Evolutionary conservation across 169 alveolate species (phyloP).

Genomic region (Cryptosporidium bovis): DNA sequence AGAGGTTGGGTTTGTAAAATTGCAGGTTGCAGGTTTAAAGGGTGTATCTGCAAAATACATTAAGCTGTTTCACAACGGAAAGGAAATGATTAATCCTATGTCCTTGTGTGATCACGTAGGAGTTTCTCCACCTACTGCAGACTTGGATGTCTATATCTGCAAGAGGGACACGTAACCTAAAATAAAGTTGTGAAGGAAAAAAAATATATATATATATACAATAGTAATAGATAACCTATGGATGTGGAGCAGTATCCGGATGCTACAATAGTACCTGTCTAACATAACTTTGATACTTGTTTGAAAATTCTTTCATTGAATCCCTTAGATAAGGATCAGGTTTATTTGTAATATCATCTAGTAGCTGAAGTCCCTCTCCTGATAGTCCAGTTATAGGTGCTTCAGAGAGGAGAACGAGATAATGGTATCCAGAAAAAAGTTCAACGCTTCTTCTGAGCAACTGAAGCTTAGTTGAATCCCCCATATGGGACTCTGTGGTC

Average conservation of each 20-base stretch:
- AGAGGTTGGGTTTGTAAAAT: slow-evolving; percentile 80
- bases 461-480: neutral
- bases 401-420: slow-evolving; percentile 7
- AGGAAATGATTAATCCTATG: slow-evolving; percentile 78
- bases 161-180: neutral
- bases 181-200: neutral
- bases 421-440: slow-evolving; percentile 62
- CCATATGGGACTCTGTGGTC: neutral
- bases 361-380: slow-evolving; percentile 27
- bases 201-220: neutral
- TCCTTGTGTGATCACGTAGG: slow-evolving; percentile 79
- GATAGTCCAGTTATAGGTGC: slow-evolving; percentile 43
- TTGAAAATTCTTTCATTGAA: slow-evolving; percentile 34
- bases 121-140: slow-evolving; percentile 76
- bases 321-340: slow-evolving; percentile 17
- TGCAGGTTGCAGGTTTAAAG: slow-evolving; percentile 74
- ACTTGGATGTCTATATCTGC: slow-evolving; percentile 68
- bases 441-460: slow-evolving; percentile 26
- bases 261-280: slow-evolving; percentile 70
- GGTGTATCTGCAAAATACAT: slow-evolving; percentile 74
- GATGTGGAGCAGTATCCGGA: slow-evolving; percentile 19
- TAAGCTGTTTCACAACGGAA: slow-evolving; percentile 63
- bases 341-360: slow-evolving; percentile 17
- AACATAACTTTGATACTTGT: slow-evolving; percentile 49
- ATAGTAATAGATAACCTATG: neutral